Conservation (phyloP, 2,329 filamentous ascomycete genomes). For the Echinosphaeria canescens region DNA sequence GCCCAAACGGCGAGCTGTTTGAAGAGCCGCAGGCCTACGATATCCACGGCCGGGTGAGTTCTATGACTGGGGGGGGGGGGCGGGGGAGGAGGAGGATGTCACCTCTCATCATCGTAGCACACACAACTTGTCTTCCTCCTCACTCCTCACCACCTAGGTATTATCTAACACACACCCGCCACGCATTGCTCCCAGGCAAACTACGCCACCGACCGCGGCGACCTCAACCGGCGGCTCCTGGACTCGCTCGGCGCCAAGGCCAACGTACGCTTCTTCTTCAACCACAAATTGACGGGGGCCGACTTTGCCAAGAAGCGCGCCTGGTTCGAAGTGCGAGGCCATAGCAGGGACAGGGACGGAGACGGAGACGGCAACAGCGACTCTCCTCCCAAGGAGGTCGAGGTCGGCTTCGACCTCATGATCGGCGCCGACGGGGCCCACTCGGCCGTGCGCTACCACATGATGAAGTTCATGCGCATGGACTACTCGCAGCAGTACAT, state of each 20-base stretch:
- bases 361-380: neutral
- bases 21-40: conserved; percentile 81
- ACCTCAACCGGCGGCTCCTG: conserved; percentile 64
- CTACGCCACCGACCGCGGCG: conserved; percentile 65
- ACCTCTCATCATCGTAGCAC: no score
- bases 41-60: conserved; percentile 55
- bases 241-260: conserved; percentile 65
- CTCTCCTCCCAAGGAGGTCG: conserved; percentile 37
- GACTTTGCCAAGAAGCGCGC: conserved; percentile 63
- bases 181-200: conserved; percentile 61
- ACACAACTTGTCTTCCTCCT: no score
- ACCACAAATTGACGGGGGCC: conserved; percentile 79
- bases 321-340: conserved; percentile 54
- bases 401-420: conserved; percentile 77
- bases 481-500: conserved; percentile 90
- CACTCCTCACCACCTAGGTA: no score
- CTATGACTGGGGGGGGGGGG: no score
- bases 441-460: conserved; percentile 71
- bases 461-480: conserved; percentile 91
- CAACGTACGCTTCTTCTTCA: conserved; percentile 85
- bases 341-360: conserved; percentile 5
- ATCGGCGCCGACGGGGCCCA: conserved; percentile 92
- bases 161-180: no score
- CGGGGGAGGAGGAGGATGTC: no score
- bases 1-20: conserved; percentile 41